A percentile compares a stretch with the other conserved stretches of the same genome.
Conservation (phyloP, 768 basidiomycete genomes). For the Pleurotus tuoliensis region DNA sequence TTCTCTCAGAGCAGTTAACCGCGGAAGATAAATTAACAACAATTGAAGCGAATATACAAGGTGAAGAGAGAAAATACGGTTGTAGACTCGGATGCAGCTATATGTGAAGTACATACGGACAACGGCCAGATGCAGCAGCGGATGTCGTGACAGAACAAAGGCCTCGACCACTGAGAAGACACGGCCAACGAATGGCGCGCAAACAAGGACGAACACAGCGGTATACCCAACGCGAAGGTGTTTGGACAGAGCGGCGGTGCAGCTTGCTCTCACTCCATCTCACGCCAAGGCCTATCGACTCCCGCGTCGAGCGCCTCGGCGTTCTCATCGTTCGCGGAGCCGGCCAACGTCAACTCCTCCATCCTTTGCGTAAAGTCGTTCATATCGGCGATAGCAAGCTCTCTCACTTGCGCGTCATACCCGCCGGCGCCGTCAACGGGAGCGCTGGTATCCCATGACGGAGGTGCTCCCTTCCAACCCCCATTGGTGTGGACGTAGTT, state of each 20-base stretch:
- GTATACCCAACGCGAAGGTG: too few species aligned
- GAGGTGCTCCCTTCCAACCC: constrained; percentile 51
- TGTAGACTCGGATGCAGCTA: too few species aligned
- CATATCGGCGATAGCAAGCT: constrained; percentile 34
- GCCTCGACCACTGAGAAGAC: too few species aligned
- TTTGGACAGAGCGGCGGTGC: background rate
- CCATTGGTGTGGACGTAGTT: constrained; percentile 51
- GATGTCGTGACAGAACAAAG: too few species aligned
- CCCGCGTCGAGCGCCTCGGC: constrained; percentile 22
- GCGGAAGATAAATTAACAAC: too few species aligned
- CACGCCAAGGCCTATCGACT: constrained; percentile 39
- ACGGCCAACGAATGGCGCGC: too few species aligned
- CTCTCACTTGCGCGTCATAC: constrained; percentile 33
- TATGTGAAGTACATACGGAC: too few species aligned
- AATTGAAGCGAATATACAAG: too few species aligned
- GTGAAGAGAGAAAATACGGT: too few species aligned
- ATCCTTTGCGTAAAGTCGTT: constrained; percentile 36
- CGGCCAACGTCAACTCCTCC: constrained; percentile 23
- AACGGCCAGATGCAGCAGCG: too few species aligned
- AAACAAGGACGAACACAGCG: too few species aligned
- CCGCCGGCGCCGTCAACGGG: constrained; percentile 32
- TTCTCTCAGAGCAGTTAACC: too few species aligned
- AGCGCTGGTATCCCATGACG: constrained; percentile 46
- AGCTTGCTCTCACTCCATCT: constrained; percentile 26
- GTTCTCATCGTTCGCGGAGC: constrained; percentile 19